Conservation (phyloP, 1,284 basidiomycete species). For the Clitocybe nebularis region DNA sequence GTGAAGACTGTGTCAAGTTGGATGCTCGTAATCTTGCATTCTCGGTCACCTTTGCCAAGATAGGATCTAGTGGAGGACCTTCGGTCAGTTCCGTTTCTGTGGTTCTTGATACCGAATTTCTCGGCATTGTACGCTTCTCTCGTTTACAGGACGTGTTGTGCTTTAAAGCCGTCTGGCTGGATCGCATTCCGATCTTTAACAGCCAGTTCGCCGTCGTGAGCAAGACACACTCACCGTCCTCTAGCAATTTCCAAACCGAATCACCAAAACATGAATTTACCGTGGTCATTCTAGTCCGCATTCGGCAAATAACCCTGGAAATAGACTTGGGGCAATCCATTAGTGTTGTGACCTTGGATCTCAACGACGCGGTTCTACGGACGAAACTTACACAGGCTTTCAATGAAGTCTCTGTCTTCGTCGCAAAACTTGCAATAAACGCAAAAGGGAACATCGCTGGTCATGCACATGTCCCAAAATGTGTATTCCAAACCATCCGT, state of each 20-base stretch:
- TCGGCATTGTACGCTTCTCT: constrained; percentile 71
- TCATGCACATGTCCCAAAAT: constrained; percentile 60
- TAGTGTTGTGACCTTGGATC: constrained; percentile 56
- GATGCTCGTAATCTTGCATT: constrained; percentile 75
- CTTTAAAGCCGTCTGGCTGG: constrained; percentile 89
- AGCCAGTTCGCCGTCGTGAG: constrained; percentile 30
- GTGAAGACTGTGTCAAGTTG: constrained; percentile 73
- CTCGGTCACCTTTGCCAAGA: constrained; percentile 61
- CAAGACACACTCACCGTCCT: constrained; percentile 20
- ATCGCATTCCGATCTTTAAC: constrained; percentile 73
- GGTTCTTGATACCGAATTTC: constrained; percentile 72
- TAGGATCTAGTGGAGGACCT: constrained; percentile 32
- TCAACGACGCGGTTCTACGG: constrained; percentile 57
- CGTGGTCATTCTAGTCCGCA: constrained; percentile 61
- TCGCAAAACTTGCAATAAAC: constrained; percentile 58
- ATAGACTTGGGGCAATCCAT: constrained; percentile 80
- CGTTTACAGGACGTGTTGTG: constrained; percentile 82
- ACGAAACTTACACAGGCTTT: constrained; percentile 54
- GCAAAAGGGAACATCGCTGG: constrained; percentile 80
- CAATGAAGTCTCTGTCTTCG: constrained; percentile 62
- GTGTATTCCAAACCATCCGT: constrained; percentile 74
- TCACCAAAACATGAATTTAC: constrained; percentile 44
- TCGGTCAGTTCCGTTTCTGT: constrained; percentile 61
- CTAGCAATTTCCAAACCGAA: constrained; percentile 19
- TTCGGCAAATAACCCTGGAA: constrained; percentile 69